Evolutionary conservation across 1,284 basidiomycete species (phyloP), one percentile per base, ranked within the genome.

Genomic region (Salmacisia buchloeana): DNA sequence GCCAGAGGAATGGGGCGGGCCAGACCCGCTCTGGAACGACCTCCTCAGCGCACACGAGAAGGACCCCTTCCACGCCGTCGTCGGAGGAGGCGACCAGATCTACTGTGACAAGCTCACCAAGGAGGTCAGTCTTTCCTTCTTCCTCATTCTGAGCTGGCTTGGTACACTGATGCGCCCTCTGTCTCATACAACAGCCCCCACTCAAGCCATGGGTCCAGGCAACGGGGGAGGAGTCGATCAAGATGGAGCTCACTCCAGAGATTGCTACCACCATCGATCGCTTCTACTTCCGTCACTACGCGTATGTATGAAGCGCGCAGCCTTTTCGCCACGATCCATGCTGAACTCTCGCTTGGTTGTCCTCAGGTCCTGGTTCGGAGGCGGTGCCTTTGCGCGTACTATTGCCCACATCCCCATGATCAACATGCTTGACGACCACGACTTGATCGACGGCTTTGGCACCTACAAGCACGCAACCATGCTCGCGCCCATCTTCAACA

Each of bases 351-450:
- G 18, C 15, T 43, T 43, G 12, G 94, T 94, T 78, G 86, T 89
- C 65, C 35, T 35, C 63, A 74, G 70, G 61, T 70, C 76, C 43
- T 81, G 81, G 77, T 97, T 96, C 82, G 85, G 92, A 64, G 86
- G 86, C 56, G 94, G 94, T 7, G 92, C 92, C 0, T 98, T 97
- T 80, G 91, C 91, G 0, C 84, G 89, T 61, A 92, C 94, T 3
- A 97, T 96, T 79, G 87, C 90, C 62, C 88, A 81, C 9, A 83
- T 86, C 39, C 85, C 93, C 13, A 97, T 97, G 94, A 63, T 81
- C 62, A 84, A 84, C 78, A 85, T 85, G 83, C 81, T 85, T 39
- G 85, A 86, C 71, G 85, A 86, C 68, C 85, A 86, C 74, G 85
- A 80, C 63, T 72, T 85, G 85, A 96, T 96, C 70, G 92, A 97